Percentiles rank a stretch among this genome's conserved stretches.
These are phyloP conservation scores for Ricinus communis DNA, from an alignment of 345 rosid species.

Conservation along the genomic window DNA sequence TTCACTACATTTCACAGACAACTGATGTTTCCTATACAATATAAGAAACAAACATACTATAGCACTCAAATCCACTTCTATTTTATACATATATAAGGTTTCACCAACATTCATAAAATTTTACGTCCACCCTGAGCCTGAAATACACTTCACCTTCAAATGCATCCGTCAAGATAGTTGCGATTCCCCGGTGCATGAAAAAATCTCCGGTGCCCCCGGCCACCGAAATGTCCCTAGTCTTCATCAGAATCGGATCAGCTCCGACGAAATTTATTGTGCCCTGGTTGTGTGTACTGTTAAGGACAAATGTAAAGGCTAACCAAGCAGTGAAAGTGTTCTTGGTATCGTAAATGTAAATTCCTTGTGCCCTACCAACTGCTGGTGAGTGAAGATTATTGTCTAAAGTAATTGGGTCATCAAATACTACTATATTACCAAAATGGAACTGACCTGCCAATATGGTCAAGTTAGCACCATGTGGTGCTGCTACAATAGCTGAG, in stretches of 20 bases:
- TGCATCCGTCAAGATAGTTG: slow-evolving; percentile 44
- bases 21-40: no score
- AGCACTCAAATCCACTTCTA: no score
- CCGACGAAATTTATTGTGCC: slow-evolving; percentile 47
- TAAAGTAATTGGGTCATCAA: slow-evolving; percentile 52
- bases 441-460: slow-evolving; percentile 32
- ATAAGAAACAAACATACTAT: no score
- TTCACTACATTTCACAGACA: no score
- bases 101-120: slow-evolving; percentile 54
- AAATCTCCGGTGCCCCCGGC: slow-evolving; percentile 56
- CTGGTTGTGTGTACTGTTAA: slow-evolving; percentile 34
- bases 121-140: slow-evolving; percentile 37
- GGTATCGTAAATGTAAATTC: slow-evolving; percentile 43
- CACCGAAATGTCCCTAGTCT: slow-evolving; percentile 45
- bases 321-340: slow-evolving; percentile 49
- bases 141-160: slow-evolving; percentile 47
- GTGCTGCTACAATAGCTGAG: slow-evolving; percentile 42
- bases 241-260: slow-evolving; percentile 43
- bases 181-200: slow-evolving; percentile 52
- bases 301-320: slow-evolving; percentile 46
- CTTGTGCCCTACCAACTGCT: slow-evolving; percentile 49
- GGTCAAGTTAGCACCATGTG: slow-evolving; percentile 37
- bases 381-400: slow-evolving; percentile 47
- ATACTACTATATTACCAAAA: slow-evolving; percentile 47
- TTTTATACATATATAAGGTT: not conserved